Percentiles rank a stretch among this genome's conserved stretches.
Evolutionary conservation across 805 yeast species (phyloP).

Genomic region (Nakazawaea populi): DNA sequence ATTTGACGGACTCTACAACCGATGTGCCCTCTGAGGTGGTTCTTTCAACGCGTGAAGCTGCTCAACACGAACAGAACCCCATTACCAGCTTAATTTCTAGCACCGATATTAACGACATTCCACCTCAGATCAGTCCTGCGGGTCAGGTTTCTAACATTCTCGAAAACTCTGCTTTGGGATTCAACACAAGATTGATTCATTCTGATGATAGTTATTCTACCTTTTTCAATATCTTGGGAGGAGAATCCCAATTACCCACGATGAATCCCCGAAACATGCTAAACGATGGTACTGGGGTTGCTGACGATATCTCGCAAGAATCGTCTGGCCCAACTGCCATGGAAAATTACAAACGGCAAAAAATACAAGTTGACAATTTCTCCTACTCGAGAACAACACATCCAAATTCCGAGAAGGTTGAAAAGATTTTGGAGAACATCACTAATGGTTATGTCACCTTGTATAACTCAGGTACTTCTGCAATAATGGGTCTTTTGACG

Average conservation of each 20-base stretch:
- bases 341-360: background rate
- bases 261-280: background rate
- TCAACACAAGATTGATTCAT: constrained; percentile 29
- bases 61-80: background rate
- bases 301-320: background rate
- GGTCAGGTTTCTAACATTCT: background rate
- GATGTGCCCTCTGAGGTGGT: background rate
- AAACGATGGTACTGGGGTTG: background rate
- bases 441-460: constrained; percentile 40
- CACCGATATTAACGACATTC: background rate
- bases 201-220: constrained; percentile 23
- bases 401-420: constrained; percentile 42
- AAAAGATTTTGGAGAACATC: constrained; percentile 37
- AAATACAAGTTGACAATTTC: constrained; percentile 19
- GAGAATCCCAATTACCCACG: background rate
- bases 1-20: background rate
- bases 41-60: background rate
- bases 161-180: constrained; percentile 20
- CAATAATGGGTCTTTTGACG: constrained; percentile 44
- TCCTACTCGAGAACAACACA: constrained; percentile 37
- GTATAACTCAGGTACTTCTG: constrained; percentile 46
- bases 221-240: constrained; percentile 13
- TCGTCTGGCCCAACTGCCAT: background rate
- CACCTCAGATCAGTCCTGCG: background rate
- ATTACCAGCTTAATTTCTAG: background rate